A percentile compares a stretch with the other conserved stretches of the same genome.
Evolutionary conservation across 2,329 filamentous ascomycete species (phyloP).

Genomic region (Alternaria atra): DNA sequence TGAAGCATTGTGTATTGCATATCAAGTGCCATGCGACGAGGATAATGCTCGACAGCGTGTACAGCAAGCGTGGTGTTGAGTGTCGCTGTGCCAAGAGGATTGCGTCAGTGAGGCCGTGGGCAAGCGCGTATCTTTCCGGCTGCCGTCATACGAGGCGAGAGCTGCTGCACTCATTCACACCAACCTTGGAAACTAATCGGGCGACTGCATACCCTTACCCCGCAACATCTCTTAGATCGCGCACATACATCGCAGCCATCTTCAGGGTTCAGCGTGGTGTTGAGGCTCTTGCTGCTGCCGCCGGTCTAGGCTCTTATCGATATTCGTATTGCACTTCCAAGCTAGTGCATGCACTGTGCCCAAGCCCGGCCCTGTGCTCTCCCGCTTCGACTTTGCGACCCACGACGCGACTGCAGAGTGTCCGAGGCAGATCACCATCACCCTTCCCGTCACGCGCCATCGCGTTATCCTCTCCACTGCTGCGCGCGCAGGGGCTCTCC

Average conservation of each 20-base stretch:
- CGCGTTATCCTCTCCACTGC: slow-evolving; percentile 10
- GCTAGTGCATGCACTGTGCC: slow-evolving; percentile 19
- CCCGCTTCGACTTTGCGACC: slow-evolving; percentile 22
- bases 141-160: slow-evolving; percentile 12
- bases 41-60: too few relatives aligned
- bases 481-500: slow-evolving; percentile 11
- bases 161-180: slow-evolving; percentile 14
- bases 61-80: background rate
- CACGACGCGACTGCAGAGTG: slow-evolving; percentile 31
- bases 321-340: slow-evolving; percentile 14
- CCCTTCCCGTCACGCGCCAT: slow-evolving; percentile 23
- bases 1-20: too few relatives aligned
- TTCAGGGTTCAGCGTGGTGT: slow-evolving; percentile 21
- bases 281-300: slow-evolving; percentile 15
- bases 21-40: too few relatives aligned
- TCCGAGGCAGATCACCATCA: slow-evolving; percentile 34
- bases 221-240: slow-evolving; percentile 5
- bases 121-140: background rate
- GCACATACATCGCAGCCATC: slow-evolving; percentile 1
- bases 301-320: slow-evolving; percentile 32
- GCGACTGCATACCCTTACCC: slow-evolving; percentile 8
- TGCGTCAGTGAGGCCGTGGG: slow-evolving; percentile 15
- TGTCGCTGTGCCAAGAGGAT: slow-evolving; percentile 9
- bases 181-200: background rate
- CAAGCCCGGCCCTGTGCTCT: slow-evolving; percentile 21